These are phyloP conservation scores for Leccinum subtestaceum DNA, from an alignment of 768 basidiomycete genomes.

Conservation along the genomic window DNA sequence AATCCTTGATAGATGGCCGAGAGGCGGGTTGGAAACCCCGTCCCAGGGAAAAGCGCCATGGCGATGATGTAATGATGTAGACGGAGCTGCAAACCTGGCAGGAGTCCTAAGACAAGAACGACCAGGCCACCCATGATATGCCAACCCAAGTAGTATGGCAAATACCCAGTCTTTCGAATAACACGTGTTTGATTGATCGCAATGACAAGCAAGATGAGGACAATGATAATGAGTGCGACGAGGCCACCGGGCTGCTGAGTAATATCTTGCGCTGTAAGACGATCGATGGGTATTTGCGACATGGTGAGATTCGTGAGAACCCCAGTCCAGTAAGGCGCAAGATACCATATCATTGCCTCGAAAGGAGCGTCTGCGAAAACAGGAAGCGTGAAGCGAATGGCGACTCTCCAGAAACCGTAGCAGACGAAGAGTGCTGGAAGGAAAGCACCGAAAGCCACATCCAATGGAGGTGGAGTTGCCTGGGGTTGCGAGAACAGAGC, in stretches of 20 bases:
- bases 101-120: constrained; percentile 59
- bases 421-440: constrained; percentile 75
- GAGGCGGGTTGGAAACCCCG: constrained; percentile 76
- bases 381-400: constrained; percentile 72
- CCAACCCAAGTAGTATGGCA: constrained; percentile 75
- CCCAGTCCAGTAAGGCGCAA: constrained; percentile 77
- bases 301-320: constrained; percentile 71
- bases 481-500: constrained; percentile 75
- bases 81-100: constrained; percentile 68
- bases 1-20: constrained; percentile 82
- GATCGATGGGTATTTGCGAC: constrained; percentile 71
- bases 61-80: constrained; percentile 83
- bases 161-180: constrained; percentile 81
- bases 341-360: constrained; percentile 71
- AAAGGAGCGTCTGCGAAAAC: constrained; percentile 64
- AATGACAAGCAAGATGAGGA: constrained; percentile 56
- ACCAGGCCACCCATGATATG: constrained; percentile 65
- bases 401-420: constrained; percentile 76
- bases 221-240: constrained; percentile 62
- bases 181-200: constrained; percentile 77
- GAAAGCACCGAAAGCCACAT: constrained; percentile 73
- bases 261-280: constrained; percentile 71
- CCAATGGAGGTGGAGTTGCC: constrained; percentile 62
- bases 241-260: constrained; percentile 63
- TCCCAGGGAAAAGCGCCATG: constrained; percentile 71